Base-by-base conservation (phyloP, 148 eudicot genomes). In the Spergularia bocconei region DNA sequence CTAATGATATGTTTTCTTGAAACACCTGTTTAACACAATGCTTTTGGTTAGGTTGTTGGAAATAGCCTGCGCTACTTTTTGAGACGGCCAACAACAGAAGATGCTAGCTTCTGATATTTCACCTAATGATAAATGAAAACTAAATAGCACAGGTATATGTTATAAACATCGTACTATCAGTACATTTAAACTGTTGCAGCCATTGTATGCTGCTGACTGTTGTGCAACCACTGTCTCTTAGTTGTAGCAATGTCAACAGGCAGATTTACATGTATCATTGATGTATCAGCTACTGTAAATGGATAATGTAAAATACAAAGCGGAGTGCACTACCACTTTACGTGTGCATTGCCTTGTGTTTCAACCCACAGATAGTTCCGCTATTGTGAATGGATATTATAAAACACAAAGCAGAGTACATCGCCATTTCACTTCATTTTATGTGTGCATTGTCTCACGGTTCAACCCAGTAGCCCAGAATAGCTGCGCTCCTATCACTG, bases 61-160 rank as follows among this genome's bases (percentile, higher is more conserved):
- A 93, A 91, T 36, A 91, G 97, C 82, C 83, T 93, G 81, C 86
- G 95, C 50, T 93, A 93, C 74, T 91, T 60, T 79, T 79, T 93
- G 83, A 90, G 90, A 91, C 88, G 98, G 50, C 97, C 98, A 58
- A 23, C 90, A 67, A 93, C 98, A 47, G 98, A 91, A 75, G 98
- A 93, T 52, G 86, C 92, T 47, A 93, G 98, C 79, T 93, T 93
- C 83, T 93, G 76, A 91, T 67, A 25, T 25, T 20, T 51, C 48
- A 17, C 23, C 39, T 62, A 19, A 63, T 16, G 69, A 75, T 50
- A 38, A 64, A 55, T 7, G 44, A 25, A 58, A 12, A 6, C 61
- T 61, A 73, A 38, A 61, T 25, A 63, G 70, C 65, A 74, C 77
- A 50, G 29, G 38, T 62, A 63, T 41, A 70, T 25, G 48, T 68